Evolutionary conservation across 768 basidiomycete genomes (phyloP).

Genomic region (Mycena rebaudengoi): DNA sequence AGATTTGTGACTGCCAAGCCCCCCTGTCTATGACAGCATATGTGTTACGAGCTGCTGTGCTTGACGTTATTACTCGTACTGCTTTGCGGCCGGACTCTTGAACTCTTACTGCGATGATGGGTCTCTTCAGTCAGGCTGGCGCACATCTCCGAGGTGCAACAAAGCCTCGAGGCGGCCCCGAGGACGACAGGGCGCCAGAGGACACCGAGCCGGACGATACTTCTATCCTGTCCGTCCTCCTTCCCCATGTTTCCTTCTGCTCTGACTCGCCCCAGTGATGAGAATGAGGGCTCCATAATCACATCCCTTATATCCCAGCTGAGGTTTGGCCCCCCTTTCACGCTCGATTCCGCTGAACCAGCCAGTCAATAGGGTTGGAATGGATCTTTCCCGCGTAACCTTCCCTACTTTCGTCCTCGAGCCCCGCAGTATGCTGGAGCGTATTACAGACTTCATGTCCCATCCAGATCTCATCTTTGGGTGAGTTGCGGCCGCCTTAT

Average conservation of each 20-base stretch:
- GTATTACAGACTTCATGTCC: slow-evolving; percentile 99
- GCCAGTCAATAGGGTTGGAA: slow-evolving; percentile 73
- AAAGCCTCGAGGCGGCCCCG: slow-evolving; percentile 72
- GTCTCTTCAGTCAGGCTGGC: slow-evolving; percentile 77
- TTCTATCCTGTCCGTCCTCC: slow-evolving; percentile 78
- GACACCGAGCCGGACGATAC: slow-evolving; percentile 92
- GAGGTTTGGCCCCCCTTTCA: slow-evolving; percentile 53
- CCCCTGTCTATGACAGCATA: background rate
- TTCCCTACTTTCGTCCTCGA: slow-evolving; percentile 96
- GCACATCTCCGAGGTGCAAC: slow-evolving; percentile 56
- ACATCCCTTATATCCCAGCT: slow-evolving; percentile 89
- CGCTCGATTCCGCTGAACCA: slow-evolving; percentile 4
- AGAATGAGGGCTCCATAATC: slow-evolving; percentile 93
- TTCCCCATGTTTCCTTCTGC: slow-evolving; percentile 34
- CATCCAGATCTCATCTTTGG: slow-evolving; percentile 98
- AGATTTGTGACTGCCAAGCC: background rate
- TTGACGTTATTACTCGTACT: background rate
- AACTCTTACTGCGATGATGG: slow-evolving; percentile 66
- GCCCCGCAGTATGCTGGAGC: slow-evolving; percentile 96
- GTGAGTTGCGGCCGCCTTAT: slow-evolving; percentile 54
- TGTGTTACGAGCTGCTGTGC: too few species aligned
- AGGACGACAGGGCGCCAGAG: slow-evolving; percentile 77
- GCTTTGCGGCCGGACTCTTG: slow-evolving; percentile 10
- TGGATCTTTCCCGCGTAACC: slow-evolving; percentile 96
- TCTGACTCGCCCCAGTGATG: slow-evolving; percentile 69